These are phyloP conservation scores for Naganishia sp. DNA, from an alignment of 1,284 basidiomycete species.

Conservation along the genomic window DNA sequence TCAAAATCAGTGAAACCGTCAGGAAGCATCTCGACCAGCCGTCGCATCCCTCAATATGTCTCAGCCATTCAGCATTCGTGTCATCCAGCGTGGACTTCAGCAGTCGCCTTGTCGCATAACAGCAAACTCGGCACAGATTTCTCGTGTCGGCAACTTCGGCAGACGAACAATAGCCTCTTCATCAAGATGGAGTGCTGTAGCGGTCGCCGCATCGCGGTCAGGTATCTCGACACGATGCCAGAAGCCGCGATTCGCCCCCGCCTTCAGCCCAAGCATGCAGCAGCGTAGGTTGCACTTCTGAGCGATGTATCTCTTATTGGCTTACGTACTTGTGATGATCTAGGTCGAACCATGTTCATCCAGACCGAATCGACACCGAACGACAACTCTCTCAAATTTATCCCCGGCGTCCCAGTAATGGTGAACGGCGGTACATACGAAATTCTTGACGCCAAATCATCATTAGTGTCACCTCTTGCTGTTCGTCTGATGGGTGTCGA, in stretches of 20 bases:
- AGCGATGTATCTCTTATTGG: no score
- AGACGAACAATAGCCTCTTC: constrained; percentile 5
- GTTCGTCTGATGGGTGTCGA: constrained; percentile 90
- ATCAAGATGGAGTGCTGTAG: neutral
- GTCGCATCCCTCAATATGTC: neutral
- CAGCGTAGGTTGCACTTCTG: constrained; percentile 8
- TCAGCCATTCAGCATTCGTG: constrained; percentile 10
- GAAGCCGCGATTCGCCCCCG: neutral
- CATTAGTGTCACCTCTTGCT: constrained; percentile 84
- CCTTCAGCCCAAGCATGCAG: neutral
- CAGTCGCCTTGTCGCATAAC: constrained; percentile 7
- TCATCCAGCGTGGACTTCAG: constrained; percentile 16
- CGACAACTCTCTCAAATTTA: constrained; percentile 96
- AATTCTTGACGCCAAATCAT: constrained; percentile 84
- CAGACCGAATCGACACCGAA: constrained; percentile 97
- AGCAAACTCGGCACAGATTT: neutral
- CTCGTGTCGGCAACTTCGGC: neutral
- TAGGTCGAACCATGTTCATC: constrained; percentile 90
- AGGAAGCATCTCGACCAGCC: neutral
- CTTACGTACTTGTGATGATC: neutral
- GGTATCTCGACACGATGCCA: neutral
- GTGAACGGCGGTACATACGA: constrained; percentile 79
- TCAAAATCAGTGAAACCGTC: neutral
- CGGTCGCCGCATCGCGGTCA: neutral
- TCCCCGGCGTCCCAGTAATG: constrained; percentile 89